Conservation (phyloP, 805 yeast species). For the Candida chilensis region DNA sequence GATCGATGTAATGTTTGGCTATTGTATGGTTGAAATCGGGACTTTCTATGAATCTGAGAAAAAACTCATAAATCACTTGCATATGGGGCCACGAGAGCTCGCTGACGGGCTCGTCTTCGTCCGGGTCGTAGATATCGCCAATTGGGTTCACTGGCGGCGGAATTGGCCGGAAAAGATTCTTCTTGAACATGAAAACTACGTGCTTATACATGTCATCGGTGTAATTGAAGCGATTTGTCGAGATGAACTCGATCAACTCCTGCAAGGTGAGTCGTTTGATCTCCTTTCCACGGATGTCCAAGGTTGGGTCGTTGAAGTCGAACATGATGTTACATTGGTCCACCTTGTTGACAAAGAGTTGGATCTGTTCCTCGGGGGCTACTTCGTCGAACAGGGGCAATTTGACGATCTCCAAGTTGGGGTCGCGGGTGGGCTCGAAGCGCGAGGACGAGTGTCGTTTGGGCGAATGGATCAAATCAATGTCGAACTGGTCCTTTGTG, state of each 20-base stretch:
- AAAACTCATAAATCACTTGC: constrained; percentile 94
- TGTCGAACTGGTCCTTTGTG: constrained; percentile 56
- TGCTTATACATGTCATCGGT: constrained; percentile 87
- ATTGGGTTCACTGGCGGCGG: constrained; percentile 98
- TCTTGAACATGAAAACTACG: constrained; percentile 83
- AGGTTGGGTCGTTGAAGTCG: constrained; percentile 89
- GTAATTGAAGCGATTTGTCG: constrained; percentile 72
- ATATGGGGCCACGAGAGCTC: constrained; percentile 99
- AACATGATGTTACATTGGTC: constrained; percentile 93
- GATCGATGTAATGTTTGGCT: constrained; percentile 93
- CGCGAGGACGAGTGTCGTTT: constrained; percentile 89
- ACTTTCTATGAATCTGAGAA: constrained; percentile 84
- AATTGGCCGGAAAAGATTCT: constrained; percentile 86
- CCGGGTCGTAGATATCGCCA: constrained; percentile 95
- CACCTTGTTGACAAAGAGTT: constrained; percentile 75
- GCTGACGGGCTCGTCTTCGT: constrained; percentile 95
- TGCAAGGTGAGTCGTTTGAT: constrained; percentile 79
- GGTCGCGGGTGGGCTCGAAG: constrained; percentile 62
- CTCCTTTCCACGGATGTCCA: constrained; percentile 88
- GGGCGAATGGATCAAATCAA: constrained; percentile 73
- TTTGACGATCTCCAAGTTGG: constrained; percentile 44
- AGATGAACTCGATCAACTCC: constrained; percentile 83
- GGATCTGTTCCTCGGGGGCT: constrained; percentile 69
- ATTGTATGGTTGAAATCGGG: constrained; percentile 90
- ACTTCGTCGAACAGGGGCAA: constrained; percentile 88